Percentiles rank a stretch among this genome's conserved stretches.
Evolutionary conservation across 2,329 filamentous ascomycete genomes (phyloP).

Genomic region (Sphaceloma murrayae): DNA sequence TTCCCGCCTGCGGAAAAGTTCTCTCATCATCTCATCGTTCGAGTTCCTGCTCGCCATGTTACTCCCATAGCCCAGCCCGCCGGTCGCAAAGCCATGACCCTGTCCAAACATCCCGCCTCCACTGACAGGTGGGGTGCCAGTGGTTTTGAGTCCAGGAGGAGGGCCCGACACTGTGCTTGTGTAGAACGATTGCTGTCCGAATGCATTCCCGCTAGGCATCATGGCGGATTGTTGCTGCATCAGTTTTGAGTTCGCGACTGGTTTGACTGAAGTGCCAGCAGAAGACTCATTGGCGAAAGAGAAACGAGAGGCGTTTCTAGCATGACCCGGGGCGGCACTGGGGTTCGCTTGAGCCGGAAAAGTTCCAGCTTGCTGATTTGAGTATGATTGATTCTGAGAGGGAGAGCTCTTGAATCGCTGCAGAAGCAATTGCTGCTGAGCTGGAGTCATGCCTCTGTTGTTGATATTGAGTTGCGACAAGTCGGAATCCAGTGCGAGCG

Average conservation of each 20-base stretch:
- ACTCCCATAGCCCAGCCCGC: constrained; percentile 52
- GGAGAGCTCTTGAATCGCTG: constrained; percentile 44
- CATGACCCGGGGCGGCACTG: constrained; percentile 47
- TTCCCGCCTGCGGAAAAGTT: constrained; percentile 55
- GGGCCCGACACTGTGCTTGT: constrained; percentile 80
- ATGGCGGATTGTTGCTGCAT: constrained; percentile 82
- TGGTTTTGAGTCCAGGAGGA: constrained; percentile 89
- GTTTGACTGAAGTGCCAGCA: constrained; percentile 56
- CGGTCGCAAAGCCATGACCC: constrained; percentile 69
- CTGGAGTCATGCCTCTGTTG: constrained; percentile 65
- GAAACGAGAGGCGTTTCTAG: constrained; percentile 75
- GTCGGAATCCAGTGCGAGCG: constrained; percentile 30
- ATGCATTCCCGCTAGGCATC: constrained; percentile 51
- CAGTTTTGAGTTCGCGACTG: constrained; percentile 66
- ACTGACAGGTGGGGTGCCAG: constrained; percentile 78
- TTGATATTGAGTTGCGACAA: constrained; percentile 40
- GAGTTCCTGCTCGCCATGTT: constrained; percentile 54
- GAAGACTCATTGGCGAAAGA: constrained; percentile 71
- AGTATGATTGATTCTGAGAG: constrained; percentile 34
- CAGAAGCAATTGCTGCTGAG: constrained; percentile 61
- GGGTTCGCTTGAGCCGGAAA: constrained; percentile 20
- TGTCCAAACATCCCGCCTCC: constrained; percentile 81
- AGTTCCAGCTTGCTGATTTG: constrained; percentile 40
- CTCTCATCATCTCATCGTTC: constrained; percentile 67
- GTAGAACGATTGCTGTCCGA: constrained; percentile 57